These are phyloP conservation scores for Cruciata laevipes DNA, from an alignment of 257 asterid species.

Conservation along the genomic window DNA sequence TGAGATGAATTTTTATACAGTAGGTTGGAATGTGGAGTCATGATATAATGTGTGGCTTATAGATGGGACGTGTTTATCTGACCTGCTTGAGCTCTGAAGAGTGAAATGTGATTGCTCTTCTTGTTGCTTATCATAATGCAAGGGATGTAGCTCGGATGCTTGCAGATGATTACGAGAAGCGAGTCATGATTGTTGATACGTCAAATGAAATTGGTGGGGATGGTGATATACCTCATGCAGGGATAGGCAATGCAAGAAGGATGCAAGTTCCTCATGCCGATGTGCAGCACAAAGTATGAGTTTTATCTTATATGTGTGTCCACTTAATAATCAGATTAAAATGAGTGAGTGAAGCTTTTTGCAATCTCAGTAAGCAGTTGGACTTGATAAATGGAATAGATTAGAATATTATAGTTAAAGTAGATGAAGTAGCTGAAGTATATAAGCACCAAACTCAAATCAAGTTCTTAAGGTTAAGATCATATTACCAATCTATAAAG, in stretches of 20 bases:
- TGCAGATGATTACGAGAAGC: constrained; percentile 79
- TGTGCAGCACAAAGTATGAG: constrained; percentile 80
- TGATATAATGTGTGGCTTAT: background rate
- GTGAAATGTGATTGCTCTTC: constrained; percentile 9
- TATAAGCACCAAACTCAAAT: background rate
- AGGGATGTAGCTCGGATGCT: constrained; percentile 99
- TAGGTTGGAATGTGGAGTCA: background rate
- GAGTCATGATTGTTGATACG: constrained; percentile 98
- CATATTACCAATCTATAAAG: too few species aligned
- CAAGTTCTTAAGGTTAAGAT: background rate
- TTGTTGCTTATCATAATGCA: constrained; percentile 14
- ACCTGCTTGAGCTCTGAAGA: background rate
- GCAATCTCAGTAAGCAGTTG: background rate
- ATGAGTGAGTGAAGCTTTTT: background rate
- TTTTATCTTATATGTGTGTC: constrained; percentile 10
- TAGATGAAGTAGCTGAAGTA: background rate
- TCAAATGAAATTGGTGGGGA: constrained; percentile 99
- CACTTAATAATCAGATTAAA: constrained; percentile 6
- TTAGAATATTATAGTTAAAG: background rate
- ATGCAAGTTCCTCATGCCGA: constrained; percentile 97
- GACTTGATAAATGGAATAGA: background rate
- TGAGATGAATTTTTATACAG: background rate
- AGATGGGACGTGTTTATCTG: background rate
- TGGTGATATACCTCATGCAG: constrained; percentile 93
- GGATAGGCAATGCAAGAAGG: constrained; percentile 92